These are phyloP conservation scores for Mycena leptocephala DNA, from an alignment of 768 basidiomycete genomes.

Conservation along the genomic window DNA sequence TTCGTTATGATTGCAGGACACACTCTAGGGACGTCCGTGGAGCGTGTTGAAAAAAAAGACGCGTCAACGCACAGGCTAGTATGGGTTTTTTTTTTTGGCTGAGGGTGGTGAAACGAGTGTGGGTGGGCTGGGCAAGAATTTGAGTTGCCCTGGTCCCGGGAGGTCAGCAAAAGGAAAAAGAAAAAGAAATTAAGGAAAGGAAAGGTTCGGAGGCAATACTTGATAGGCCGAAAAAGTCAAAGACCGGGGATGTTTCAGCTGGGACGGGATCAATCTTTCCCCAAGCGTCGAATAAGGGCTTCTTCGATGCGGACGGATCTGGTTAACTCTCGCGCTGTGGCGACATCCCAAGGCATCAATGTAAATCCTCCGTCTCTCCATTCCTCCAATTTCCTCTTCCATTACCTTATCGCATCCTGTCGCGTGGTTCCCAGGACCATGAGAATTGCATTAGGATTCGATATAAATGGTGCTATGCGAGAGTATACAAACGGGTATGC, in stretches of 20 bases:
- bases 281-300: neutral
- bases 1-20: neutral
- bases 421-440: constrained; percentile 25
- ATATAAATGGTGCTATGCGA: constrained; percentile 41
- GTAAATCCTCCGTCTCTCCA: constrained; percentile 10
- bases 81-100: neutral
- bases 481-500: constrained; percentile 47
- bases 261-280: constrained; percentile 16
- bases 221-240: constrained; percentile 15
- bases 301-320: neutral
- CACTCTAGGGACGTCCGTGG: neutral
- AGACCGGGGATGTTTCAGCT: neutral
- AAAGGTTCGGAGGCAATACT: constrained; percentile 39
- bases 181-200: constrained; percentile 47
- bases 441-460: constrained; percentile 32
- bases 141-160: constrained; percentile 26
- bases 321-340: neutral
- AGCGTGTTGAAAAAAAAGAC: constrained; percentile 19
- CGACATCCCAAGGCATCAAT: neutral
- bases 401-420: constrained; percentile 14
- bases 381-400: constrained; percentile 20
- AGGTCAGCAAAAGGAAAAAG: constrained; percentile 41
- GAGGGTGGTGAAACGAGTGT: constrained; percentile 22
- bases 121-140: constrained; percentile 9
- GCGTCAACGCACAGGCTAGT: constrained; percentile 34